Evolutionary conservation across 1,284 basidiomycete species (phyloP).

Genomic region (Meira nashicola): DNA sequence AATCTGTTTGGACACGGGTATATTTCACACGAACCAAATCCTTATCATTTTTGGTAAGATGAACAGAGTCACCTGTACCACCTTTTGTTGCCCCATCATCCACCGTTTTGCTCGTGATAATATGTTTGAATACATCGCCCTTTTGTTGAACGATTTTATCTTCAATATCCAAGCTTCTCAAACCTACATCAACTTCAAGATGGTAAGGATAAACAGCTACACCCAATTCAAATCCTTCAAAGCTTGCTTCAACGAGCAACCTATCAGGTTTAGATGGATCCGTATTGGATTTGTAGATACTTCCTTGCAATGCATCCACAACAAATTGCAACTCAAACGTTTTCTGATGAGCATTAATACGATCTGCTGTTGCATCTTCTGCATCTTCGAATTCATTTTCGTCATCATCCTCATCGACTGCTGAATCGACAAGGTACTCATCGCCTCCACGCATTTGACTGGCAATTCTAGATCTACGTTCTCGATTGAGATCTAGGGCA

Average conservation of each 20-base stretch:
- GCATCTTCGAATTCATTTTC: slow-evolving; percentile 44
- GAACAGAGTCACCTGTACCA: not conserved
- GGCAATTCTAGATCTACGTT: slow-evolving; percentile 32
- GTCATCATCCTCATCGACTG: slow-evolving; percentile 28
- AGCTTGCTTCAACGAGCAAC: slow-evolving; percentile 71
- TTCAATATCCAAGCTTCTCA: slow-evolving; percentile 62
- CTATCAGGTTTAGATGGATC: slow-evolving; percentile 63
- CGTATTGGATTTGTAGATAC: slow-evolving; percentile 66
- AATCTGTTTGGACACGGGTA: slow-evolving; percentile 71
- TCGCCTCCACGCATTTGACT: slow-evolving; percentile 39
- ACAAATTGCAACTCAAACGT: slow-evolving; percentile 83
- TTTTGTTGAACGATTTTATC: slow-evolving; percentile 64
- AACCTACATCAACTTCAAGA: slow-evolving; percentile 78
- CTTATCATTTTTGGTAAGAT: slow-evolving; percentile 1
- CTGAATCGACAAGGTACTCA: slow-evolving; percentile 31
- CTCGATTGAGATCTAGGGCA: slow-evolving; percentile 37
- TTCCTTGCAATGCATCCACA: slow-evolving; percentile 80
- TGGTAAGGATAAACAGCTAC: slow-evolving; percentile 56
- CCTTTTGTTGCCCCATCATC: slow-evolving; percentile 33
- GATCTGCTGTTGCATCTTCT: slow-evolving; percentile 41
- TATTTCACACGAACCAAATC: slow-evolving; percentile 84
- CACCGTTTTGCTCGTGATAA: slow-evolving; percentile 68
- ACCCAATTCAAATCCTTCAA: slow-evolving; percentile 66
- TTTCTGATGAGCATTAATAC: slow-evolving; percentile 68
- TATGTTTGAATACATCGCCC: slow-evolving; percentile 57